These are phyloP conservation scores for Escovopsis weberi DNA, from an alignment of 2,329 filamentous ascomycete genomes.

Conservation along the genomic window DNA sequence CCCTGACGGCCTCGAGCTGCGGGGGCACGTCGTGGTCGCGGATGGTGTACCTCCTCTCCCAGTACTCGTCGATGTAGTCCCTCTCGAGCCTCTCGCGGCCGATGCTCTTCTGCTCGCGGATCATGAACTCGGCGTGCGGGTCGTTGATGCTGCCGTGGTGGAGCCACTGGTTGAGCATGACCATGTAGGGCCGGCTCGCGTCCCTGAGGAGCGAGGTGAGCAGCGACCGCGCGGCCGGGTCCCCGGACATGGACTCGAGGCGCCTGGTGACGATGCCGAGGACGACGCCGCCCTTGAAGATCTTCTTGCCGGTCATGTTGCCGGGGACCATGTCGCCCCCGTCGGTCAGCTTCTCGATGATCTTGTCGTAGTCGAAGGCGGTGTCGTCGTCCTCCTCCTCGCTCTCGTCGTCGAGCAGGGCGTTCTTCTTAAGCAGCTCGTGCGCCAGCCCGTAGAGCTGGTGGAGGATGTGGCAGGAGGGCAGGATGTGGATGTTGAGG, in stretches of 20 bases:
- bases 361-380: conserved; percentile 78
- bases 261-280: conserved; percentile 74
- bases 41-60: conserved; percentile 94
- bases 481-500: conserved; percentile 79
- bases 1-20: conserved; percentile 78
- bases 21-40: conserved; percentile 83
- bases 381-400: conserved; percentile 57
- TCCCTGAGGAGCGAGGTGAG: conserved; percentile 74
- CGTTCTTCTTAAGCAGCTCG: conserved; percentile 79
- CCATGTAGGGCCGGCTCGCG: conserved; percentile 88
- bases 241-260: conserved; percentile 80
- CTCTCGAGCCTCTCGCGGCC: conserved; percentile 79
- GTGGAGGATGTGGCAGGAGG: conserved; percentile 79
- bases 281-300: conserved; percentile 95
- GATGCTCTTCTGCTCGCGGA: conserved; percentile 94
- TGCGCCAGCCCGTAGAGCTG: conserved; percentile 80
- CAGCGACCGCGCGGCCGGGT: conserved; percentile 71
- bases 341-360: conserved; percentile 74
- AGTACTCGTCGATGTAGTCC: conserved; percentile 98
- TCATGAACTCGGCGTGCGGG: conserved; percentile 82
- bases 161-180: conserved; percentile 96
- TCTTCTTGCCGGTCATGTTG: conserved; percentile 71
- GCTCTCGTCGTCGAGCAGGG: conserved; percentile 66
- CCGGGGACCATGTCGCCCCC: conserved; percentile 69
- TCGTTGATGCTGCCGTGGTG: conserved; percentile 93